phyloP scores from a whole-genome alignment of 306 rosid species.

The Gastrolobium bilobum region DNA sequence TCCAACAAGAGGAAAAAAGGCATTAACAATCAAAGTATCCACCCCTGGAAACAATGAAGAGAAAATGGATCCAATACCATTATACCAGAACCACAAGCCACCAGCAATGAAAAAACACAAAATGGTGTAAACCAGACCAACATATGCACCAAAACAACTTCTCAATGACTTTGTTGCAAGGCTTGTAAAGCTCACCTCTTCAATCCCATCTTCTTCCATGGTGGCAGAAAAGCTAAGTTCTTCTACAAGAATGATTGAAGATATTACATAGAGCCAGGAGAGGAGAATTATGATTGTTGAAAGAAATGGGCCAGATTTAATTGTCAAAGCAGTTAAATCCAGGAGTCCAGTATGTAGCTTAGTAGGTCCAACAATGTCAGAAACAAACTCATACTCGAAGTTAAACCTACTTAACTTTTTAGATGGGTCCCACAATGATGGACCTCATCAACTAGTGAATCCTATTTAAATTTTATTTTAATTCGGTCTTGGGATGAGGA shows the following conservation, averaged over 20 bases:
- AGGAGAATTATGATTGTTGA: constrained; percentile 63
- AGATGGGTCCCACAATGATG: no score
- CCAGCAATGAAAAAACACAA: constrained; percentile 62
- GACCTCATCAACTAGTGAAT: no score
- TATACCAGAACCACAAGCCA: constrained; percentile 65
- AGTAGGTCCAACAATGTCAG: no score
- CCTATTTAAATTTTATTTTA: no score
- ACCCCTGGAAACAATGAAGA: constrained; percentile 46
- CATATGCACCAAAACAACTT: constrained; percentile 53
- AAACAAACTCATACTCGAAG: no score
- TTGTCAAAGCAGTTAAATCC: constrained; percentile 58
- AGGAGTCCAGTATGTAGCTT: constrained; percentile 55
- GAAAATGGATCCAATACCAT: constrained; percentile 56
- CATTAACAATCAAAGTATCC: constrained; percentile 45
- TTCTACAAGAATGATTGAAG: constrained; percentile 68
- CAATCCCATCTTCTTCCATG: constrained; percentile 61
- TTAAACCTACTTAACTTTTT: no score
- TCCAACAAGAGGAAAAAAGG: constrained; percentile 60
- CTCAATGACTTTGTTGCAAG: constrained; percentile 62
- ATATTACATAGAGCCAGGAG: constrained; percentile 65
- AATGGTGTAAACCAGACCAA: constrained; percentile 58
- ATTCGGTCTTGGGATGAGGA: no score
- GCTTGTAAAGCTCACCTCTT: constrained; percentile 70
- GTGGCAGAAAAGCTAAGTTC: constrained; percentile 61
- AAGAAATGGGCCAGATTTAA: constrained; percentile 65